Percentiles rank a stretch among this genome's conserved stretches.
phyloP scores from a whole-genome alignment of 371 early-diverging fungal genomes.

The Gilbertella persicaria region DNA sequence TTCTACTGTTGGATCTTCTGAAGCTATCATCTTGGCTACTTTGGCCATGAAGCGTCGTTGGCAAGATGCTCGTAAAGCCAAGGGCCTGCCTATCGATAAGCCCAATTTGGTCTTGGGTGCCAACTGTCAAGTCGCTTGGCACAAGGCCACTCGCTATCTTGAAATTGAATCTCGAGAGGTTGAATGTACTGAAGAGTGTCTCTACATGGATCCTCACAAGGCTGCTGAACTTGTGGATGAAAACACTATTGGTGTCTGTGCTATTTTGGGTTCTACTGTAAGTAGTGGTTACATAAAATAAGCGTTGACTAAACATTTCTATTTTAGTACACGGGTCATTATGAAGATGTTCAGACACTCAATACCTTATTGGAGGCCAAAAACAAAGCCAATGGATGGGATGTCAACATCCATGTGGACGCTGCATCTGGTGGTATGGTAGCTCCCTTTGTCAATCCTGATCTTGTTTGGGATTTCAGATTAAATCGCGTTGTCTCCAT shows the following conservation, averaged over 20 bases:
- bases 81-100: conserved; percentile 57
- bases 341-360: conserved; percentile 71
- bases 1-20: conserved; percentile 71
- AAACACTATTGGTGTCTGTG: conserved; percentile 76
- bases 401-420: conserved; percentile 77
- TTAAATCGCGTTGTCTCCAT: conserved; percentile 68
- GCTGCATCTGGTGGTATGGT: conserved; percentile 81
- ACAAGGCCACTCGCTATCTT: conserved; percentile 54
- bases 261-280: conserved; percentile 72
- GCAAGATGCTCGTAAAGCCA: conserved; percentile 53
- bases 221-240: conserved; percentile 67
- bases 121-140: conserved; percentile 70
- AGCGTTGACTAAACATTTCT: background rate
- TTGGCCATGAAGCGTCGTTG: conserved; percentile 77
- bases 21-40: conserved; percentile 72
- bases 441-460: conserved; percentile 74
- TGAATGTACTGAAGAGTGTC: conserved; percentile 49
- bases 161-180: conserved; percentile 68
- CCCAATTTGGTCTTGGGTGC: conserved; percentile 75
- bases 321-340: conserved; percentile 74
- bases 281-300: conserved; percentile 2
- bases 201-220: conserved; percentile 59
- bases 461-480: conserved; percentile 77
- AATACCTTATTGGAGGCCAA: conserved; percentile 60
- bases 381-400: conserved; percentile 55